Evolutionary conservation across 2,329 filamentous ascomycete genomes (phyloP).

Genomic region (Colletotrichum tanaceti): DNA sequence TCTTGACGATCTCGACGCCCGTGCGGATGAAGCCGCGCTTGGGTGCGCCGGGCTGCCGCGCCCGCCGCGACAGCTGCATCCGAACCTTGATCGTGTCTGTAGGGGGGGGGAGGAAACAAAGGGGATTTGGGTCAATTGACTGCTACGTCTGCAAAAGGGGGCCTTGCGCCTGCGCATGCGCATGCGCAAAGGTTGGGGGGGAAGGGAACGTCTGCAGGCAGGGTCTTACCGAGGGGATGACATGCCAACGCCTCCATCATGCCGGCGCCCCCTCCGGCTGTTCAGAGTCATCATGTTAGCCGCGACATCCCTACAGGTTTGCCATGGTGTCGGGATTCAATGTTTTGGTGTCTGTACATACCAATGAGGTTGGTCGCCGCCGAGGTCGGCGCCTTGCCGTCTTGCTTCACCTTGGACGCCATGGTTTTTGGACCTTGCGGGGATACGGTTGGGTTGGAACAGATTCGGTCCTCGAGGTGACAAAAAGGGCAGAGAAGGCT

Average conservation of each 20-base stretch:
- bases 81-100: slow-evolving; percentile 97
- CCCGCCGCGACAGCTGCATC: slow-evolving; percentile 95
- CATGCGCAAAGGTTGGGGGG: slow-evolving; percentile 28
- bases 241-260: slow-evolving; percentile 99
- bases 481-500: slow-evolving; percentile 14
- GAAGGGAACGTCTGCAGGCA: not conserved
- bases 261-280: slow-evolving; percentile 94
- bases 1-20: slow-evolving; percentile 84
- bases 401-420: slow-evolving; percentile 57
- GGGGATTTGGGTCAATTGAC: slow-evolving; percentile 18
- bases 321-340: not conserved
- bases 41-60: slow-evolving; percentile 83
- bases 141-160: not conserved
- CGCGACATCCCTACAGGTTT: not conserved
- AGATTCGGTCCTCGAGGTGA: slow-evolving; percentile 16
- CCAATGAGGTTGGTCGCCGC: slow-evolving; percentile 92
- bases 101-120: too few relatives aligned
- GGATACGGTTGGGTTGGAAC: slow-evolving; percentile 1
- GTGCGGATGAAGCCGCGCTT: slow-evolving; percentile 89
- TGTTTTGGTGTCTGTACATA: slow-evolving; percentile 55
- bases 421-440: slow-evolving; percentile 43
- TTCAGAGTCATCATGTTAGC: slow-evolving; percentile 27
- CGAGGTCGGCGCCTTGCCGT: slow-evolving; percentile 81
- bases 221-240: slow-evolving; percentile 83
- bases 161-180: not conserved